phyloP scores from a whole-genome alignment of 2,329 filamentous ascomycete species.

The Pochonia chlamydosporia region DNA sequence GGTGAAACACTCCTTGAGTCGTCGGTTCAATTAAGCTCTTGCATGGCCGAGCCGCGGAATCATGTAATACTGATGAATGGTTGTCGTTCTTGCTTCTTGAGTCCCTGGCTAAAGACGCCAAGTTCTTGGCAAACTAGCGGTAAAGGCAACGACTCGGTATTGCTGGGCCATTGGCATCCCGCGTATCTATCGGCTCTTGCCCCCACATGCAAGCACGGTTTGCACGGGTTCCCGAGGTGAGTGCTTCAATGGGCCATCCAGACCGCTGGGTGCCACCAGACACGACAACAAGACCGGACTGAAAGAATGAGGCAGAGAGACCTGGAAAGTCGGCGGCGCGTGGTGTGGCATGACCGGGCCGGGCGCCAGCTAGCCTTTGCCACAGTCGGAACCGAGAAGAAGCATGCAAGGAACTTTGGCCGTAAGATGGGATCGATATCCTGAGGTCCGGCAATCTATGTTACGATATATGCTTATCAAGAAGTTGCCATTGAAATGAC shows the following conservation, averaged over 20 bases:
- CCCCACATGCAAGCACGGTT: conserved; percentile 3
- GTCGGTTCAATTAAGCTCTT: no score
- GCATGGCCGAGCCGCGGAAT: no score
- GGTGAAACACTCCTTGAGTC: no score
- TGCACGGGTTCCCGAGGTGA: not conserved
- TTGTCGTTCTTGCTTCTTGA: no score
- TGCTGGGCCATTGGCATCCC: not conserved
- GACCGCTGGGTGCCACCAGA: not conserved
- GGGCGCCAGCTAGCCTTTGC: not conserved
- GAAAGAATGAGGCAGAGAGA: not conserved
- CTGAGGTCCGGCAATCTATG: not conserved
- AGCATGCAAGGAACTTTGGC: conserved; percentile 1
- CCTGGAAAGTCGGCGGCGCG: no score
- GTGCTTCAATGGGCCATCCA: conserved; percentile 3
- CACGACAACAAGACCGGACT: not conserved
- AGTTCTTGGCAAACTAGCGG: no score
- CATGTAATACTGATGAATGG: no score
- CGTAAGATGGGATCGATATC: not conserved
- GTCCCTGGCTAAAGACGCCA: no score
- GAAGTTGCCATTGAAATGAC: no score
- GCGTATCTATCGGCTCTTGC: not conserved
- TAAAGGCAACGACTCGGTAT: no score
- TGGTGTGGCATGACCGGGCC: no score
- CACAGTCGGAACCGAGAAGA: not conserved
- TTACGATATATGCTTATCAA: not conserved